phyloP scores from a whole-genome alignment of 768 basidiomycete genomes.

The Boletus rubroflammeus region DNA sequence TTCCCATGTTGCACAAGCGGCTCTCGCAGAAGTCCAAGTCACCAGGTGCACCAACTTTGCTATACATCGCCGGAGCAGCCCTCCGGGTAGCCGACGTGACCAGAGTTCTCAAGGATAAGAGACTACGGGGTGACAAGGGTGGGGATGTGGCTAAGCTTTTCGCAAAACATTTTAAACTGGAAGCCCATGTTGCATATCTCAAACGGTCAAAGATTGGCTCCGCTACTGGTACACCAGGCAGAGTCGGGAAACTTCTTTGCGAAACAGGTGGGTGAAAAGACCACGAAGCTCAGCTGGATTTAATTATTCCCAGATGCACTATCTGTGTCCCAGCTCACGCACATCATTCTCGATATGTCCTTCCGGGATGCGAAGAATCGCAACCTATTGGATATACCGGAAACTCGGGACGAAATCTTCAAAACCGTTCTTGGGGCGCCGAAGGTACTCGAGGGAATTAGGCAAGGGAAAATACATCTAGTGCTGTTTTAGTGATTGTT shows the following conservation, averaged over 20 bases:
- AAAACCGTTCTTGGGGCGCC: conserved; percentile 64
- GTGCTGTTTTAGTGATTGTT: conserved; percentile 59
- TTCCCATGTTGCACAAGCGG: conserved; percentile 65
- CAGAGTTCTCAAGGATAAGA: conserved; percentile 64
- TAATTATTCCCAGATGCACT: conserved; percentile 55
- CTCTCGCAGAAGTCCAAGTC: conserved; percentile 72
- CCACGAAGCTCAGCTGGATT: neutral
- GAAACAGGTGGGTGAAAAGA: conserved; percentile 51
- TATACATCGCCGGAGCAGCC: conserved; percentile 86
- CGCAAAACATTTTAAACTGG: conserved; percentile 89
- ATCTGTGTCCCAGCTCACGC: conserved; percentile 68
- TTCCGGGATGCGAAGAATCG: conserved; percentile 75
- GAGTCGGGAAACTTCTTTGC: conserved; percentile 81
- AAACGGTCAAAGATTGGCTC: conserved; percentile 80
- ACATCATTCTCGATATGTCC: conserved; percentile 78
- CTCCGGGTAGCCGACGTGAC: conserved; percentile 89
- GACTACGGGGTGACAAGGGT: conserved; percentile 73
- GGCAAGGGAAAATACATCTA: conserved; percentile 71
- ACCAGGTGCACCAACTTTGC: conserved; percentile 80
- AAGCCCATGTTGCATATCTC: conserved; percentile 83
- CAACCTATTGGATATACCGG: conserved; percentile 74
- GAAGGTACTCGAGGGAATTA: conserved; percentile 57
- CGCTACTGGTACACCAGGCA: conserved; percentile 89
- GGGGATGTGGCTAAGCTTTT: conserved; percentile 95
- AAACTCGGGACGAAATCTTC: conserved; percentile 80